Evolutionary conservation across 2,329 filamentous ascomycete species (phyloP).

Genomic region (Harringtonia lauricola): DNA sequence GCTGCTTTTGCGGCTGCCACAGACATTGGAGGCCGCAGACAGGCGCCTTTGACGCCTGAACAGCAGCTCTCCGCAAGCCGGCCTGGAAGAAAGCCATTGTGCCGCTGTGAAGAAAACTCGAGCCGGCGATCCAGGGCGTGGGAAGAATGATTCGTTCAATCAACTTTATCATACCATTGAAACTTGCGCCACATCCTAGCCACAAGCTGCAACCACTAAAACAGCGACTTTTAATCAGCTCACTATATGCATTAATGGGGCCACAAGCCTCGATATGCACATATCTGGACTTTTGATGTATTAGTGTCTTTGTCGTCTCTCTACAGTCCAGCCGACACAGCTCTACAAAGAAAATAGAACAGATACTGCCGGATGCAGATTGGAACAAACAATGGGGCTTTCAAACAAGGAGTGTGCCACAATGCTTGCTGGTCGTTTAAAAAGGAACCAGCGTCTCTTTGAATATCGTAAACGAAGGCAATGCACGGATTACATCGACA

Average conservation of each 20-base stretch:
- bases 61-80: slow-evolving; percentile 16
- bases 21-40: slow-evolving; percentile 40
- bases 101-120: background rate
- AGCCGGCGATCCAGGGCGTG: background rate
- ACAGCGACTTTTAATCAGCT: slow-evolving; percentile 8
- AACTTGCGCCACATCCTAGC: background rate
- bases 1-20: slow-evolving; percentile 16
- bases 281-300: too few relatives aligned
- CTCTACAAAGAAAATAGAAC: too few relatives aligned
- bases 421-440: too few relatives aligned
- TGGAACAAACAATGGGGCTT: too few relatives aligned
- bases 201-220: slow-evolving; percentile 5
- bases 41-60: slow-evolving; percentile 18
- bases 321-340: too few relatives aligned
- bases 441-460: too few relatives aligned
- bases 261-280: too few relatives aligned
- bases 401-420: too few relatives aligned
- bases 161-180: background rate
- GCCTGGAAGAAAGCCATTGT: slow-evolving; percentile 18
- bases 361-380: too few relatives aligned
- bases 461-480: too few relatives aligned
- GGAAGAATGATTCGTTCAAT: background rate
- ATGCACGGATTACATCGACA: too few relatives aligned
- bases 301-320: too few relatives aligned
- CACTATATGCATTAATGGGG: background rate